Percentiles rank a stretch among this genome's conserved stretches.
These are phyloP conservation scores for Primulina tabacum DNA, from an alignment of 257 asterid genomes.

Conservation along the genomic window DNA sequence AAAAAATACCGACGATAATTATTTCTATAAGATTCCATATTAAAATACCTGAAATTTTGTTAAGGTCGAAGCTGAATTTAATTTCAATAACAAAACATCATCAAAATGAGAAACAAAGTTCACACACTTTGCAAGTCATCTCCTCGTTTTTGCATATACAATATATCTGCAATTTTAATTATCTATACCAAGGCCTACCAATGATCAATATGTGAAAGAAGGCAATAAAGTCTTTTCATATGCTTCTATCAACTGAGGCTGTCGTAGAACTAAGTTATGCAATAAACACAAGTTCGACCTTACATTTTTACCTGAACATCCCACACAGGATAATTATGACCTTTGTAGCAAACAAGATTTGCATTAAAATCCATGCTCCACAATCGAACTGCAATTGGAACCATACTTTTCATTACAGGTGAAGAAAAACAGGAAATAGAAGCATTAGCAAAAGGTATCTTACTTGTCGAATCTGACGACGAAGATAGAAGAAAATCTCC, in stretches of 20 bases:
- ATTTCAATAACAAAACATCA: too few species aligned
- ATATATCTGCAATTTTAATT: background rate
- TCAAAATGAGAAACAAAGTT: background rate
- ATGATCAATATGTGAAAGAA: slow-evolving; percentile 2
- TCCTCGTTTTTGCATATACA: background rate
- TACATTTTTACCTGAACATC: slow-evolving; percentile 73
- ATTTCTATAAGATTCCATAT: background rate
- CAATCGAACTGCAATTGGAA: slow-evolving; percentile 64
- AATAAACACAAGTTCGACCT: slow-evolving; percentile 11
- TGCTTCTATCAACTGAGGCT: slow-evolving; percentile 3
- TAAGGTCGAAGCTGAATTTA: too few species aligned
- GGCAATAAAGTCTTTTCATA: background rate
- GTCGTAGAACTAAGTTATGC: background rate
- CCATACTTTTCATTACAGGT: slow-evolving; percentile 16
- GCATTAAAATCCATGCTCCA: slow-evolving; percentile 93
- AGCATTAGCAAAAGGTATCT: slow-evolving; percentile 24
- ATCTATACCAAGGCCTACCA: background rate
- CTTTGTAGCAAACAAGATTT: slow-evolving; percentile 98
- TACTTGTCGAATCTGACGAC: slow-evolving; percentile 94
- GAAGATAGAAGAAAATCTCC: slow-evolving; percentile 93
- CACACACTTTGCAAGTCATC: background rate
- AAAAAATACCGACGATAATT: background rate
- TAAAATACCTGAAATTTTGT: background rate
- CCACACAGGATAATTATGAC: slow-evolving; percentile 98
- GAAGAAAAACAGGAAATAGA: slow-evolving; percentile 4